Conservation (phyloP, 2,329 filamentous ascomycete genomes). For the Phaeosphaeria sp. region DNA sequence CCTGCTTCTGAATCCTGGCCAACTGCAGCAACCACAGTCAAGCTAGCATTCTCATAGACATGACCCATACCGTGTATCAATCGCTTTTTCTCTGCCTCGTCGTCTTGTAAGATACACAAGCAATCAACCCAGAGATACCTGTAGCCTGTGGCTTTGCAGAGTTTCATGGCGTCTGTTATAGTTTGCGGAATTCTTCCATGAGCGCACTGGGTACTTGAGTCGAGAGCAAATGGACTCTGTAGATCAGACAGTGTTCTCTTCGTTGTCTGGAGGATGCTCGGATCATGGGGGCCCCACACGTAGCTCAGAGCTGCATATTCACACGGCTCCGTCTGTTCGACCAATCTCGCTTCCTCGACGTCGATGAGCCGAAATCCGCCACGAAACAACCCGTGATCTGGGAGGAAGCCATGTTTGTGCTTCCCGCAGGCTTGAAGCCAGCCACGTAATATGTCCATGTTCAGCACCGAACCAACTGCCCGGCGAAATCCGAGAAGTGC, state of each 20-base stretch:
- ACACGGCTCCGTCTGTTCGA: background rate
- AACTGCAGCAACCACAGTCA: background rate
- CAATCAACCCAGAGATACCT: slow-evolving; percentile 1
- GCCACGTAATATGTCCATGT: background rate
- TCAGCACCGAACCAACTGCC: background rate
- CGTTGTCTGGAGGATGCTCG: background rate
- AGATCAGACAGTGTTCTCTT: no score
- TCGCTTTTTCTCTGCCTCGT: background rate
- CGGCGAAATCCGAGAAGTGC: background rate
- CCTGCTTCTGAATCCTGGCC: background rate
- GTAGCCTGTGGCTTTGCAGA: background rate
- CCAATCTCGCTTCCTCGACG: background rate
- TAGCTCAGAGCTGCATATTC: background rate
- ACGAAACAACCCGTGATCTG: background rate
- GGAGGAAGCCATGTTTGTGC: background rate
- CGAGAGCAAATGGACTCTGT: no score
- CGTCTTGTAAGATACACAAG: slow-evolving; percentile 3
- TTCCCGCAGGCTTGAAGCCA: background rate
- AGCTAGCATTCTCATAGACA: background rate
- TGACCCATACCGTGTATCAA: background rate
- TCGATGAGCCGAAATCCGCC: background rate
- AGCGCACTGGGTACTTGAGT: no score
- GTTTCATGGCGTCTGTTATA: background rate
- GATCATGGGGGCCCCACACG: background rate
- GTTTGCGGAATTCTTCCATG: background rate